These are phyloP conservation scores for Iberis pinnata DNA, from an alignment of 345 rosid genomes.

Conservation along the genomic window DNA sequence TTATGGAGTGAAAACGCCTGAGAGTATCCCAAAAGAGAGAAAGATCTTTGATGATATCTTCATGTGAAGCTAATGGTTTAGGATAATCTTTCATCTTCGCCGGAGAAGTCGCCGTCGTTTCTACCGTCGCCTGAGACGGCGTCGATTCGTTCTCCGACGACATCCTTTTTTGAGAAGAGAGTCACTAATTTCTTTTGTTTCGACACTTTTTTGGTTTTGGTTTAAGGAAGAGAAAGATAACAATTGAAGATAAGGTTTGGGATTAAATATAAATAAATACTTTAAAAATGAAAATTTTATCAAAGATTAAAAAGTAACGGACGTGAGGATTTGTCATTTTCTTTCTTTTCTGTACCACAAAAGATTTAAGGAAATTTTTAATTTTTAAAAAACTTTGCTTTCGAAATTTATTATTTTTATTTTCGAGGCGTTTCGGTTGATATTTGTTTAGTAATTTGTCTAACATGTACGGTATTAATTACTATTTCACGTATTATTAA, in stretches of 20 bases:
- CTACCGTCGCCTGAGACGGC: constrained; percentile 35
- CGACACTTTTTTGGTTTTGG: constrained; percentile 27
- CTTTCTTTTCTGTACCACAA: constrained; percentile 29
- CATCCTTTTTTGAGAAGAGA: constrained; percentile 24
- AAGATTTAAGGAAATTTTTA: constrained; percentile 4
- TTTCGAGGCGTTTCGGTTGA: constrained; percentile 34
- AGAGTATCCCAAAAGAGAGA: constrained; percentile 79
- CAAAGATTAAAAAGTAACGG: constrained; percentile 52
- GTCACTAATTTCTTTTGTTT: background rate
- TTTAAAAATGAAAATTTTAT: too few relatives aligned
- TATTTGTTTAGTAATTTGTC: constrained; percentile 30
- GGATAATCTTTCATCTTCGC: constrained; percentile 49
- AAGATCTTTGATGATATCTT: constrained; percentile 41
- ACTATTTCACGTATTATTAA: constrained; percentile 21
- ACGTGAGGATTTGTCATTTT: constrained; percentile 59
- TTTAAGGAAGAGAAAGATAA: constrained; percentile 23
- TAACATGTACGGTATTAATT: constrained; percentile 20
- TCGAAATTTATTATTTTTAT: constrained; percentile 9
- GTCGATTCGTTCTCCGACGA: constrained; percentile 35
- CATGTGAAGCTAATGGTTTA: constrained; percentile 53
- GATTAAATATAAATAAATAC: constrained; percentile 30
- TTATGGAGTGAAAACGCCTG: constrained; percentile 65
- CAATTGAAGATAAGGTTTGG: constrained; percentile 36
- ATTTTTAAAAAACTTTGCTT: background rate
- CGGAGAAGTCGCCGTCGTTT: constrained; percentile 20